These are phyloP conservation scores for Malassezia obtusa DNA, from an alignment of 1,284 basidiomycete species.

Conservation along the genomic window DNA sequence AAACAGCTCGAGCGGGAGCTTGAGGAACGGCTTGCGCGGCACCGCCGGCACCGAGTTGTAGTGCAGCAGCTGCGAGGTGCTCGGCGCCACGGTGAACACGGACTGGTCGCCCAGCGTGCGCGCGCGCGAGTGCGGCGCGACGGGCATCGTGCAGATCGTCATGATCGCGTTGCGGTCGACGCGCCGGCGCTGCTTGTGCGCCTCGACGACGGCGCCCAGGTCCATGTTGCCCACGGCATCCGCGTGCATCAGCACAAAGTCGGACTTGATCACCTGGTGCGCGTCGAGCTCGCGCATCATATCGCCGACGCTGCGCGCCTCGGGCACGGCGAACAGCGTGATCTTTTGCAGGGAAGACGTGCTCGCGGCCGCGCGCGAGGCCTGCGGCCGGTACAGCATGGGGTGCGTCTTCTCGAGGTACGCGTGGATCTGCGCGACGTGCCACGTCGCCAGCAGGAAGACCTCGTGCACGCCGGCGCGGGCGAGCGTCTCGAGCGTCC, in stretches of 20 bases:
- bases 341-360: constrained; percentile 44
- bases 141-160: constrained; percentile 54
- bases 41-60: constrained; percentile 44
- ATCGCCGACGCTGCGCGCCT: constrained; percentile 84
- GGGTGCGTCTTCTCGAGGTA: constrained; percentile 57
- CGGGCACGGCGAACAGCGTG: constrained; percentile 72
- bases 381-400: neutral
- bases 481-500: constrained; percentile 89
- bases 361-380: neutral
- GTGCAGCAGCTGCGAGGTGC: constrained; percentile 46
- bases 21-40: constrained; percentile 27
- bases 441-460: constrained; percentile 68
- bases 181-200: constrained; percentile 77
- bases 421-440: constrained; percentile 44
- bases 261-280: constrained; percentile 70
- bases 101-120: constrained; percentile 31
- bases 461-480: constrained; percentile 88
- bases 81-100: constrained; percentile 31
- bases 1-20: constrained; percentile 39
- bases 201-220: constrained; percentile 75
- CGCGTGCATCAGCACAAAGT: constrained; percentile 69
- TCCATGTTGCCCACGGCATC: constrained; percentile 89
- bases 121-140: constrained; percentile 19
- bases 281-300: constrained; percentile 93
- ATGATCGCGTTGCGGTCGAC: constrained; percentile 86